phyloP scores from a whole-genome alignment of 2,329 filamentous ascomycete species.

The Trichoderma semiorbis region DNA sequence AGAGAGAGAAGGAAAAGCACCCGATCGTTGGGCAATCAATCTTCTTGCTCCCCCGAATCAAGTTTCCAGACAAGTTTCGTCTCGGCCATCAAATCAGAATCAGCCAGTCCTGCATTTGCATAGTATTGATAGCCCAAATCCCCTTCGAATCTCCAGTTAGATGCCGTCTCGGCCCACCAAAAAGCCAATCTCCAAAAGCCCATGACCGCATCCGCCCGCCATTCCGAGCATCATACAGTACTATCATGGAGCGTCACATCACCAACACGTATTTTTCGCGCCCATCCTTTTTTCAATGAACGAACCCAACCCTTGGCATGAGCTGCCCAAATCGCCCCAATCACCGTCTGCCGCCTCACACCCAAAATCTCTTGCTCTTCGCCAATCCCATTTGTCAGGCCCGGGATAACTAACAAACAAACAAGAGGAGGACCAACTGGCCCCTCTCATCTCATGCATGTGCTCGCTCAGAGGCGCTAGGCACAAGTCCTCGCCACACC shows the following conservation, averaged over 20 bases:
- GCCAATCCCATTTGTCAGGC: background rate
- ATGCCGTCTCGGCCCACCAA: background rate
- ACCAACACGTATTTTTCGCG: background rate
- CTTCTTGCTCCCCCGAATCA: background rate
- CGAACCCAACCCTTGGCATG: constrained; percentile 11
- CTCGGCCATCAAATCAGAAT: background rate
- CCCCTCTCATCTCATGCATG: background rate
- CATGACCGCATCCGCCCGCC: constrained; percentile 7
- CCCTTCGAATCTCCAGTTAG: background rate
- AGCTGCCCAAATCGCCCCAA: constrained; percentile 13
- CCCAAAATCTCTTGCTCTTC: background rate
- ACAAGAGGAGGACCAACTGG: background rate
- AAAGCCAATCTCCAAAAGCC: background rate
- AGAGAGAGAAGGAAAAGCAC: background rate
- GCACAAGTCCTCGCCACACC: constrained; percentile 3
- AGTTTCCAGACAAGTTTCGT: background rate
- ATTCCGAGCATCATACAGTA: background rate
- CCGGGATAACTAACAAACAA: background rate
- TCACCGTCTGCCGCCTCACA: constrained; percentile 12
- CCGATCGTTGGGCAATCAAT: background rate
- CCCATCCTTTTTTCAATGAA: background rate
- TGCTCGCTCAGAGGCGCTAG: background rate
- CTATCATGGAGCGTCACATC: background rate
- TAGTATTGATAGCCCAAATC: background rate
- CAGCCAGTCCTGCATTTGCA: background rate